Evolutionary conservation across 148 eudicot genomes (phyloP).

Genomic region (Vaccinium vitisidaea): DNA sequence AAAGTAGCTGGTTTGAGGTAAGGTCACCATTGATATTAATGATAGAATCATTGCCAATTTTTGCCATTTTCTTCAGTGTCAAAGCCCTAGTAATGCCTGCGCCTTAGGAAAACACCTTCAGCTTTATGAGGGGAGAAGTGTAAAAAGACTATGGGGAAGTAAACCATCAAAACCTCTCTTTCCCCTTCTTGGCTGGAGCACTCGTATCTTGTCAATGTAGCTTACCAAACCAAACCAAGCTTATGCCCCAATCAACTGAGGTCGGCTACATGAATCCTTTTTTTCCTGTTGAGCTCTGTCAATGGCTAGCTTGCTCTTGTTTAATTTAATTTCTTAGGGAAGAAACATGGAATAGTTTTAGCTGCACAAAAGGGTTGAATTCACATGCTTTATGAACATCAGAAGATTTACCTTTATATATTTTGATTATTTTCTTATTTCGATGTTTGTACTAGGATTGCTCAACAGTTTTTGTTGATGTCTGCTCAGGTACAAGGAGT

Average conservation of each 20-base stretch:
- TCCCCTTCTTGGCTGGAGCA: not conserved
- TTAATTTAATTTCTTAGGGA: not conserved
- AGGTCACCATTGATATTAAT: not conserved
- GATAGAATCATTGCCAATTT: not conserved
- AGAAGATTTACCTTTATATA: not conserved
- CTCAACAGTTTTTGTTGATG: not conserved
- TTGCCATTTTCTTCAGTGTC: not conserved
- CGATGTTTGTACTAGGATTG: not conserved
- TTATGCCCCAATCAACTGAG: no score
- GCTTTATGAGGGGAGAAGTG: not conserved
- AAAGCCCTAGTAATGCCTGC: not conserved
- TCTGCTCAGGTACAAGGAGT: constrained; percentile 69
- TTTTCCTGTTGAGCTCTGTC: no score
- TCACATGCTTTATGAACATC: not conserved
- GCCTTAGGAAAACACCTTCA: not conserved
- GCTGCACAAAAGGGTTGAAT: not conserved
- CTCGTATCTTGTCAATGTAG: not conserved
- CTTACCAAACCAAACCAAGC: no score
- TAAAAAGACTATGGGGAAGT: not conserved
- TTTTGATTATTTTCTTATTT: not conserved
- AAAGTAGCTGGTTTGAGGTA: constrained; percentile 56
- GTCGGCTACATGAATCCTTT: no score
- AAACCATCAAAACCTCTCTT: not conserved
- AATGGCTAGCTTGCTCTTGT: not conserved
- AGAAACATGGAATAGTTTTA: not conserved